Conservation (phyloP, 495 filamentous ascomycete species). For the Xeromyces bisporus region DNA sequence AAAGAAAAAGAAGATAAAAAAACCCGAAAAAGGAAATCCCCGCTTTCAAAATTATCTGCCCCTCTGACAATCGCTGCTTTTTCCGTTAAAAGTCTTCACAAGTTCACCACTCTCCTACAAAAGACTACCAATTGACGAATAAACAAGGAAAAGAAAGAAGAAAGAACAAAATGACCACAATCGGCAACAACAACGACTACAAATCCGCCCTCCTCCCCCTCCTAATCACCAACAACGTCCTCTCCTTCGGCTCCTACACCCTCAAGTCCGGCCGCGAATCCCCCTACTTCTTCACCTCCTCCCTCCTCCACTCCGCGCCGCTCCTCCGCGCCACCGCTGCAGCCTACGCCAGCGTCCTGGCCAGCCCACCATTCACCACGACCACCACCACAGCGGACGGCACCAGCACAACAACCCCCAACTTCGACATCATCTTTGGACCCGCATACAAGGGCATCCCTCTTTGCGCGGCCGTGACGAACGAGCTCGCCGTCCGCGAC, state of each 20-base stretch:
- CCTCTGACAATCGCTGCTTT: too few species aligned
- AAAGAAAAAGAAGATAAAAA: too few species aligned
- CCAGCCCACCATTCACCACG: conserved; percentile 24
- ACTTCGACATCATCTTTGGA: conserved; percentile 9
- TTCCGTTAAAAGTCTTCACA: too few species aligned
- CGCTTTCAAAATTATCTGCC: too few species aligned
- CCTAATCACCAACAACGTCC: conserved; percentile 53
- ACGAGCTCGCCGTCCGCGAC: conserved; percentile 50
- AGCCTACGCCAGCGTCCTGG: conserved; percentile 66
- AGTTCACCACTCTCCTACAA: too few species aligned
- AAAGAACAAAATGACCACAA: neutral
- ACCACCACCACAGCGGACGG: conserved; percentile 19
- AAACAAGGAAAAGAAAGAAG: neutral
- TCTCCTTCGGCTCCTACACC: conserved; percentile 76
- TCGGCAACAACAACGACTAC: conserved; percentile 15
- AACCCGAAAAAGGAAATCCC: too few species aligned
- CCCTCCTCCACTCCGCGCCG: conserved; percentile 60
- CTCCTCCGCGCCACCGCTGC: conserved; percentile 55
- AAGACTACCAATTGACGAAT: neutral
- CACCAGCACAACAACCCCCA: conserved; percentile 8
- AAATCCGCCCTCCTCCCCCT: conserved; percentile 57
- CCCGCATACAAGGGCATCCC: conserved; percentile 96
- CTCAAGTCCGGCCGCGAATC: conserved; percentile 85
- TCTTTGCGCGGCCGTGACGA: conserved; percentile 54
- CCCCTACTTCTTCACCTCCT: conserved; percentile 98